Evolutionary conservation across 148 eudicot genomes (phyloP), one percentile per base, ranked within the genome.

Genomic region (Suaeda aralocaspica): DNA sequence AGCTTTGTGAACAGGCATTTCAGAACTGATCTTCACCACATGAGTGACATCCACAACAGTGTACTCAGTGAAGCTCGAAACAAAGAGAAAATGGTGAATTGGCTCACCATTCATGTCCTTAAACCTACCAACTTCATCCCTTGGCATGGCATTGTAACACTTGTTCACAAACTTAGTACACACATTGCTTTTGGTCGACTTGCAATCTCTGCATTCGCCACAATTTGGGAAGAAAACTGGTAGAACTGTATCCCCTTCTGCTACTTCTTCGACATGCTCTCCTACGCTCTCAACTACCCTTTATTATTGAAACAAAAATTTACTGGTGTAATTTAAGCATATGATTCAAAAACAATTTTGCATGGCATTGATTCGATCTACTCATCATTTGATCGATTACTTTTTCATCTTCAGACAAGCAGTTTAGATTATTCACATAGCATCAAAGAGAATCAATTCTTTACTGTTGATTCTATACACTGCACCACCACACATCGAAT

Each of bases 281-380:
- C 95, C 97, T 8, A 87, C 84, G 33, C 97, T 89, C 76, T 92
- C 97, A 12, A 92, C 89, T 21, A 82, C 64, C 73, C 97, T 91
- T n/a, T 68, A 4, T 1, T 46, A 12, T 42, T 44, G n/a, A n/a
- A n/a, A n/a, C n/a, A n/a, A n/a, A n/a, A n/a, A n/a, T n/a, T n/a
- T n/a, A n/a, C n/a, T 11, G 3, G 36, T 10, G 31, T 0, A 7
- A 28, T 3, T 24, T 11, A 9, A 50, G 14, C 36, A 22, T 53
- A 10, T 22, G 9, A 3, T 10, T 0, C 13, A 28, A 13, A 57
- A 9, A 13, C 29, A 26, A 57, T 25, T 36, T 57, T 57, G 5
- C n/a, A n/a, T n/a, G n/a, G n/a, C n/a, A n/a, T n/a, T n/a, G n/a
- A n/a, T n/a, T n/a, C n/a, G n/a, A n/a, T n/a, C n/a, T n/a, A n/a